These are phyloP conservation scores for Elaeis oleifera DNA, from an alignment of 202 grass and related monocot genomes.

Conservation along the genomic window DNA sequence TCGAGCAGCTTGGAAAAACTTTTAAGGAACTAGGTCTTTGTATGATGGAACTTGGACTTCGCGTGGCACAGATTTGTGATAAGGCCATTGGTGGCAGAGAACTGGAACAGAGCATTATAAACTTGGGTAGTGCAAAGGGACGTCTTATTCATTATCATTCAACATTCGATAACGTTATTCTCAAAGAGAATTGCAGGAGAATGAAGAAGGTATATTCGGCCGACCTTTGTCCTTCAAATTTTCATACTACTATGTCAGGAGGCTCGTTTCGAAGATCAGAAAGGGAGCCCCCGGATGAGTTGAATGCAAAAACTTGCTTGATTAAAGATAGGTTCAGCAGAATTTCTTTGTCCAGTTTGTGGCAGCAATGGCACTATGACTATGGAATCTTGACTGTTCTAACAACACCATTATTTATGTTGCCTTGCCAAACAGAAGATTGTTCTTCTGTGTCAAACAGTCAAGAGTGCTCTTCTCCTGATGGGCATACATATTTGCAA, in stretches of 20 bases:
- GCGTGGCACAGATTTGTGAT: slow-evolving; percentile 61
- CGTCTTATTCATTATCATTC: slow-evolving; percentile 92
- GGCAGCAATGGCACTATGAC: slow-evolving; percentile 97
- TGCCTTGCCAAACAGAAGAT: slow-evolving; percentile 24
- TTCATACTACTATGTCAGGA: slow-evolving; percentile 1
- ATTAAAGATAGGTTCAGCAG: neutral
- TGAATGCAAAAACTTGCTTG: neutral
- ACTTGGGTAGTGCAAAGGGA: slow-evolving; percentile 63
- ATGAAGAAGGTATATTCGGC: slow-evolving; percentile 17
- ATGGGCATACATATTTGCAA: slow-evolving; percentile 58
- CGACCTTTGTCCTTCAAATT: neutral
- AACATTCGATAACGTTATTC: slow-evolving; percentile 42
- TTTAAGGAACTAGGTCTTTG: slow-evolving; percentile 46
- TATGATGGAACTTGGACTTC: slow-evolving; percentile 84
- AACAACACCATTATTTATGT: slow-evolving; percentile 61
- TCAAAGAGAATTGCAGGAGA: slow-evolving; percentile 33
- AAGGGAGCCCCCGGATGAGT: slow-evolving; percentile 12
- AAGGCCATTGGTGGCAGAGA: slow-evolving; percentile 42
- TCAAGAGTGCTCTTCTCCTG: slow-evolving; percentile 34
- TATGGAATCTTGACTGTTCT: slow-evolving; percentile 76
- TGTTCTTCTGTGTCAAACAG: slow-evolving; percentile 8
- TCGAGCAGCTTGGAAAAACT: slow-evolving; percentile 40
- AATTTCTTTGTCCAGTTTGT: slow-evolving; percentile 37
- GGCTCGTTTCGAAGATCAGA: slow-evolving; percentile 1
- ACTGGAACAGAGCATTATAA: slow-evolving; percentile 56